These are phyloP conservation scores for Theileria sp. DNA, from an alignment of 169 alveolate species.

Conservation along the genomic window DNA sequence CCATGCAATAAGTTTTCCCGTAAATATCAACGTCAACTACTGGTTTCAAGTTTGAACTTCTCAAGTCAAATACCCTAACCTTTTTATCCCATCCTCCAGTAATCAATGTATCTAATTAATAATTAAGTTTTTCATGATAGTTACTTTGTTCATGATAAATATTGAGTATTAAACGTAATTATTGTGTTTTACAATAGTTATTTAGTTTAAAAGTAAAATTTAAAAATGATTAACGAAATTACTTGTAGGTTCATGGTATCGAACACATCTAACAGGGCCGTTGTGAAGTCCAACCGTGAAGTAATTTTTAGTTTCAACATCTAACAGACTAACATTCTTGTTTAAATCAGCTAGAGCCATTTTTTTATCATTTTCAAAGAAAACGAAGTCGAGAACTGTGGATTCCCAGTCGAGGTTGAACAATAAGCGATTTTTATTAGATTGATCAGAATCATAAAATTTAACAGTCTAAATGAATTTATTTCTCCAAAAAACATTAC, in stretches of 20 bases:
- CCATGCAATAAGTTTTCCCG: slow-evolving; percentile 69
- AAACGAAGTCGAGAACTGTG: slow-evolving; percentile 59
- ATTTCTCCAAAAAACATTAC: neutral
- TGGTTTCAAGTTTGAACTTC: slow-evolving; percentile 32
- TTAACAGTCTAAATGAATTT: slow-evolving; percentile 33
- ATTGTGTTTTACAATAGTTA: too few relatives aligned
- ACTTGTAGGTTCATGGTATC: slow-evolving; percentile 44
- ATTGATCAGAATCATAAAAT: slow-evolving; percentile 25
- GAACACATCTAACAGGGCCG: slow-evolving; percentile 60
- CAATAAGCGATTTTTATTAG: slow-evolving; percentile 16
- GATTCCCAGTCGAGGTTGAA: slow-evolving; percentile 18
- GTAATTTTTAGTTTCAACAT: slow-evolving; percentile 37
- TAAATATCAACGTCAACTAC: slow-evolving; percentile 52
- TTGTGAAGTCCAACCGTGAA: slow-evolving; percentile 47
- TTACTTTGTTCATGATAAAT: too few relatives aligned
- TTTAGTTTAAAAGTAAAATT: too few relatives aligned
- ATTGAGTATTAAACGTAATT: too few relatives aligned
- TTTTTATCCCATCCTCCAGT: slow-evolving; percentile 67
- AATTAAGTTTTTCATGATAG: too few relatives aligned
- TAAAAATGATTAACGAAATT: neutral
- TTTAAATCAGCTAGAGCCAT: slow-evolving; percentile 52
- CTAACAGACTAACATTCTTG: slow-evolving; percentile 41
- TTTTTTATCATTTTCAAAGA: slow-evolving; percentile 53
- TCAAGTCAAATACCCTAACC: slow-evolving; percentile 46
- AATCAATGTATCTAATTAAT: slow-evolving; percentile 32